Evolutionary conservation across 1,284 basidiomycete species (phyloP).

Genomic region (Puccinia horiana): DNA sequence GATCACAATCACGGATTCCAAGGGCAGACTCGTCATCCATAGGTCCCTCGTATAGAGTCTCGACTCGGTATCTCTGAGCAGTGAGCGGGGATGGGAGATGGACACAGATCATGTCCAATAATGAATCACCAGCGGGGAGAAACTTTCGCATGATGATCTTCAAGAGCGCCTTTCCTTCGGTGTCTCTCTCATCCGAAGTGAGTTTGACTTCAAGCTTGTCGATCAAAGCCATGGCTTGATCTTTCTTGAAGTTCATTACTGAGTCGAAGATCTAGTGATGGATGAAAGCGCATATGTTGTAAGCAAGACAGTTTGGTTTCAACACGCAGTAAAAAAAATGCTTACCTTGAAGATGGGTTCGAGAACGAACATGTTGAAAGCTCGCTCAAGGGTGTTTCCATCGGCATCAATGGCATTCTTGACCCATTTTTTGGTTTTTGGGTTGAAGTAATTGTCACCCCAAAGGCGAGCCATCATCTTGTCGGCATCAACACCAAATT

Average conservation of each 20-base stretch:
- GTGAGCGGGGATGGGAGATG: constrained; percentile 88
- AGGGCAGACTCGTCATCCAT: constrained; percentile 99
- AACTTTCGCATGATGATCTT: constrained; percentile 99
- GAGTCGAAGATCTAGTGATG: constrained; percentile 78
- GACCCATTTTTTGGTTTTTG: constrained; percentile 94
- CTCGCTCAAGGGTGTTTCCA: constrained; percentile 77
- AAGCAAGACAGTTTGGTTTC: neutral
- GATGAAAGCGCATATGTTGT: neutral
- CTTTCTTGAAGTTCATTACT: constrained; percentile 99
- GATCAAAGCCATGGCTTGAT: constrained; percentile 77
- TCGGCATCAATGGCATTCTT: constrained; percentile 76
- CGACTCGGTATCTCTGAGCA: constrained; percentile 96
- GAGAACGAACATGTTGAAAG: constrained; percentile 94
- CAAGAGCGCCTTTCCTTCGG: constrained; percentile 94
- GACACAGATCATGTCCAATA: constrained; percentile 99
- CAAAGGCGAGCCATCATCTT: constrained; percentile 98
- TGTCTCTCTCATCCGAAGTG: constrained; percentile 83
- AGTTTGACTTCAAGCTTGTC: constrained; percentile 97
- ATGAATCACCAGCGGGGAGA: constrained; percentile 96
- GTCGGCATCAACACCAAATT: constrained; percentile 96
- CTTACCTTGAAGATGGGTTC: constrained; percentile 88
- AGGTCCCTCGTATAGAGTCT: constrained; percentile 99
- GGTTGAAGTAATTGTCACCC: constrained; percentile 99
- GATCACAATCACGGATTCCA: constrained; percentile 97
- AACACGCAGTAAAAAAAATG: neutral